These are phyloP conservation scores for Corynespora cassiicola DNA, from an alignment of 2,329 filamentous ascomycete species.

Conservation along the genomic window DNA sequence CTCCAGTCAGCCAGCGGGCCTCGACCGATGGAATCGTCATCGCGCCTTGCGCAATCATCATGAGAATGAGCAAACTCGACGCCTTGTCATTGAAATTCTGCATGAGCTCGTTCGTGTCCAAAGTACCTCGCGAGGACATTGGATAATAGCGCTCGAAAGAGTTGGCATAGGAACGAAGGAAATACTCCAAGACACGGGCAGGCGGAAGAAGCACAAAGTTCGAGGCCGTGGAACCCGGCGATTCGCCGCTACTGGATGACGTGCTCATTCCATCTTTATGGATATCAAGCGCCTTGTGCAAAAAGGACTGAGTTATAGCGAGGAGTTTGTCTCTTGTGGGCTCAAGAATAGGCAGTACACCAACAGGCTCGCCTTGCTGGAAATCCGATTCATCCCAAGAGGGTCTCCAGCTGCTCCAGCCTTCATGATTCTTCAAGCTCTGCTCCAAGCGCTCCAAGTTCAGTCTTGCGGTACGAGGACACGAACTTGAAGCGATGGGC, in stretches of 20 bases:
- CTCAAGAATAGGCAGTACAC: conserved; percentile 57
- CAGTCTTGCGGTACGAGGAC: conserved; percentile 57
- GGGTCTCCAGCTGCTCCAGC: conserved; percentile 60
- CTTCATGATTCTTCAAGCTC: conserved; percentile 58
- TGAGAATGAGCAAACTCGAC: conserved; percentile 69
- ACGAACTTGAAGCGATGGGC: conserved; percentile 54
- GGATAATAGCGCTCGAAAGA: conserved; percentile 72
- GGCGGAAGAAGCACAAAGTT: conserved; percentile 72
- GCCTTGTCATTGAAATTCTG: conserved; percentile 67
- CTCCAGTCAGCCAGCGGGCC: conserved; percentile 69
- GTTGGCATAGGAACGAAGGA: conserved; percentile 70
- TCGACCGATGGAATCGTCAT: conserved; percentile 70
- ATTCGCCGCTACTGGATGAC: conserved; percentile 50
- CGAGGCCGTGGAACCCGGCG: conserved; percentile 58
- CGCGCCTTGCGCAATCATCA: conserved; percentile 77
- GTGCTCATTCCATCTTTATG: conserved; percentile 61
- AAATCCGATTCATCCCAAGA: conserved; percentile 57
- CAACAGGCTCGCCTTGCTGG: conserved; percentile 53
- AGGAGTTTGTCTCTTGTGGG: conserved; percentile 71
- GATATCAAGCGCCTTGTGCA: conserved; percentile 74
- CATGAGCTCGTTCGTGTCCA: conserved; percentile 73
- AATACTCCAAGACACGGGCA: conserved; percentile 70
- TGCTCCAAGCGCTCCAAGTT: conserved; percentile 60
- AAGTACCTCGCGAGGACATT: conserved; percentile 63
- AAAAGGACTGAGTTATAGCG: conserved; percentile 73